Evolutionary conservation across 2,329 filamentous ascomycete genomes (phyloP), one percentile per base, ranked within the genome.

Genomic region (Microascus cirrosus): DNA sequence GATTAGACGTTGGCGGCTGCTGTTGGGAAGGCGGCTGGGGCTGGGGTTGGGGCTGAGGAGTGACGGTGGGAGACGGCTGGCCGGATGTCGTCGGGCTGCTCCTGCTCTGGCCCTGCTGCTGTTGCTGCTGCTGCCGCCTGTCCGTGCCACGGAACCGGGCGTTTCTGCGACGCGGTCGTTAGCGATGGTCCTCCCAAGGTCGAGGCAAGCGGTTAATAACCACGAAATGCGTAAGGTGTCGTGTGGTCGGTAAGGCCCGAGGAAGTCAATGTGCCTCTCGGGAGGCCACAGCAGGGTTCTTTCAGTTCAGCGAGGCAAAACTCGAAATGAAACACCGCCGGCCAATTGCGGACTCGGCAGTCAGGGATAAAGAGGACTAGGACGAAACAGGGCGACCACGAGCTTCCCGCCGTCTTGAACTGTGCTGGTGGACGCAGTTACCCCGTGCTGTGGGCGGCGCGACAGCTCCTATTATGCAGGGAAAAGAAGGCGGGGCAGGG

Each of bases 101-200:
- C 72, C 80, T 81, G 63, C 71, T 75, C 64, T 73, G 75, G 62
- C 73, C 73, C 61, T 50, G 45, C 20, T 50, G 45, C 45, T 76
- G 39, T 18, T 45, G 39, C 45, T 50, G 45, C 45, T 50, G 45
- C n/a, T 76, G 71, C 69, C 77, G 82, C 65, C 71, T 73, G 62
- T 78, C 75, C 65, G 58, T 75, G 68, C 80, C 79, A 69, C 81
- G 77, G 65, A 83, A 80, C 61, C 81, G 78, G 67, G 79, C 80
- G 72, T 80, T 81, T 65, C 79, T 82, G 62, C 61, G 57, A 20
- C 59, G 24, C 22, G 32, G n/a, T 28, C 25, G 50, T 58, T 53
- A 58, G 56, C 48, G 24, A 11, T 24, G 24, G n/a, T 15, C 35
- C 24, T 24, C 28, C 12, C 13, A 45, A 45, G 39, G 39, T 45